Percentiles rank a stretch among this genome's conserved stretches.
These are phyloP conservation scores for Podosphaera fusca DNA, from an alignment of 2,329 filamentous ascomycete species.

Conservation along the genomic window DNA sequence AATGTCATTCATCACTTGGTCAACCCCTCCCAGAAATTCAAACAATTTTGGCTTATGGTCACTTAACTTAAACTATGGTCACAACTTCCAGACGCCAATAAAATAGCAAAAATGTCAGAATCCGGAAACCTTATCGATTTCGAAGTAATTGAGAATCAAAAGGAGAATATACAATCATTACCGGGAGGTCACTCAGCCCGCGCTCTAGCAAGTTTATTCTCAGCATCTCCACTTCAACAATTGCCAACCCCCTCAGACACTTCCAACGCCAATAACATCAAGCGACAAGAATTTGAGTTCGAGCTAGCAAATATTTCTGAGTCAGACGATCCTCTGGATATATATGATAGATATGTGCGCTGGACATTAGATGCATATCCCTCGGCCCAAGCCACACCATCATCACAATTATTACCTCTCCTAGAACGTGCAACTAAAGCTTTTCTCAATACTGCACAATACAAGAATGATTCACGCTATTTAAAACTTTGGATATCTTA, in stretches of 20 bases:
- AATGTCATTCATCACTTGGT: too few relatives aligned
- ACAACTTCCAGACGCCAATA: background rate
- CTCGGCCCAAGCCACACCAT: constrained; percentile 70
- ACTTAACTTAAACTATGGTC: background rate
- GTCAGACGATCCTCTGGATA: constrained; percentile 81
- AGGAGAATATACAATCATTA: constrained; percentile 92
- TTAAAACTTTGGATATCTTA: constrained; percentile 87
- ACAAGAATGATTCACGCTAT: constrained; percentile 89
- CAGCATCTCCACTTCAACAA: constrained; percentile 36
- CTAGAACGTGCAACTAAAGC: constrained; percentile 83
- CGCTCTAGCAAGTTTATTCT: constrained; percentile 65
- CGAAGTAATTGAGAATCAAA: constrained; percentile 84
- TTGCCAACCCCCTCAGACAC: constrained; percentile 44
- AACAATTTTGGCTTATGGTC: too few relatives aligned
- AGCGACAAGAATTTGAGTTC: constrained; percentile 64
- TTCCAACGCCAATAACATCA: constrained; percentile 53
- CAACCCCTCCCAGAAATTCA: too few relatives aligned
- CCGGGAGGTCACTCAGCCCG: constrained; percentile 73
- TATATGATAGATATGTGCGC: constrained; percentile 89
- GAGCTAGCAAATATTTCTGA: constrained; percentile 61
- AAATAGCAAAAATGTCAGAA: constrained; percentile 21
- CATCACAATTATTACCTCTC: constrained; percentile 72
- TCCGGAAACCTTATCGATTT: constrained; percentile 43
- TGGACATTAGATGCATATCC: constrained; percentile 95
- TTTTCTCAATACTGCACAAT: constrained; percentile 66